Conservation (phyloP, 441 rosid species). For the Adansonia rubrostipa region DNA sequence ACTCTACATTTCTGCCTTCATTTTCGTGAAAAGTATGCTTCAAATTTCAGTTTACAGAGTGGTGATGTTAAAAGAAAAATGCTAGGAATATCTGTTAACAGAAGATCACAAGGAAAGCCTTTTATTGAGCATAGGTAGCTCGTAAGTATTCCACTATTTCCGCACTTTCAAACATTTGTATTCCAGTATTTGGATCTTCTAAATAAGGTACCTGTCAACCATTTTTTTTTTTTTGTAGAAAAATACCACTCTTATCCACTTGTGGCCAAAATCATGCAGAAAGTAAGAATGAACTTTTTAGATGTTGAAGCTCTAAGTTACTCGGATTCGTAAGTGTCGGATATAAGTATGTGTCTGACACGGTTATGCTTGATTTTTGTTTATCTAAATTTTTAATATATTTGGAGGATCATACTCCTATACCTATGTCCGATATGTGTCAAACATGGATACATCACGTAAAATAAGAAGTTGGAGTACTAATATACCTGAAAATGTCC, state of each 20-base stretch:
- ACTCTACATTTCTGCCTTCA: background rate
- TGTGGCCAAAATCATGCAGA: background rate
- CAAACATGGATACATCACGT: no score
- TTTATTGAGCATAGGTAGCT: conserved; percentile 56
- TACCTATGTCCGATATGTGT: no score
- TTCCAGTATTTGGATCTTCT: conserved; percentile 72
- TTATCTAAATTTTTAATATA: no score
- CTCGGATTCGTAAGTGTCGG: no score
- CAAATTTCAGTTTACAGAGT: background rate
- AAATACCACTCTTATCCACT: no score
- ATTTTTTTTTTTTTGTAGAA: background rate
- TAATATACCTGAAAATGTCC: conserved; percentile 76
- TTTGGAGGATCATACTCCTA: no score
- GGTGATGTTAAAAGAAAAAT: background rate
- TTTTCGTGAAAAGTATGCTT: background rate
- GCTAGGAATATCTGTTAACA: background rate
- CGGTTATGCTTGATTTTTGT: no score
- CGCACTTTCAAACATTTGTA: conserved; percentile 76
- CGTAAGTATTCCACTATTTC: conserved; percentile 63
- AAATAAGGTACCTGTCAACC: conserved; percentile 60
- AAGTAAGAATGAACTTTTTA: background rate
- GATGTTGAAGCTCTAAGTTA: background rate
- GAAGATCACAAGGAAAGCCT: background rate
- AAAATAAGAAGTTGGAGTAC: no score
- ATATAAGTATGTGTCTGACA: no score